Evolutionary conservation across 2,329 filamentous ascomycete genomes (phyloP).

Genomic region (Arachnomyces sp.): DNA sequence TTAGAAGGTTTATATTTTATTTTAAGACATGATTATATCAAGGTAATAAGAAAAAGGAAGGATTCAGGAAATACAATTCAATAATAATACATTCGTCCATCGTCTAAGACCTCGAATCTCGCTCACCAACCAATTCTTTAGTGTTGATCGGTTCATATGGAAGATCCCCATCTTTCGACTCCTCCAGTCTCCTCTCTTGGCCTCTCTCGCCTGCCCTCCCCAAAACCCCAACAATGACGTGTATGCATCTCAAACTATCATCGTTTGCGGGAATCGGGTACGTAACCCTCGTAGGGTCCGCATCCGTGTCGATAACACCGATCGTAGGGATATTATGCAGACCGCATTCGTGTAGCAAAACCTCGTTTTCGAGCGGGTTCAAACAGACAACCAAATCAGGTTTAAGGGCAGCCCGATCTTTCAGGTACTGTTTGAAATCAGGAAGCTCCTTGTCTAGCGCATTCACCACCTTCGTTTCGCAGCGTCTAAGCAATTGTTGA

Average conservation of each 20-base stretch:
- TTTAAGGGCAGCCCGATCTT: slow-evolving; percentile 58
- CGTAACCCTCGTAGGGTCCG: slow-evolving; percentile 86
- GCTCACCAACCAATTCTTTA: too few relatives aligned
- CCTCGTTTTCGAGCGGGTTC: slow-evolving; percentile 88
- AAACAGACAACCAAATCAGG: slow-evolving; percentile 89
- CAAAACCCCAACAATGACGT: slow-evolving; percentile 76
- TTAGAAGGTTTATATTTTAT: too few relatives aligned
- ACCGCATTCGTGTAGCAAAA: slow-evolving; percentile 84
- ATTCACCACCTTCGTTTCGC: slow-evolving; percentile 67
- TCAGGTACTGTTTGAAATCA: slow-evolving; percentile 60
- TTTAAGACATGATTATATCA: too few relatives aligned
- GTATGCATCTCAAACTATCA: slow-evolving; percentile 78
- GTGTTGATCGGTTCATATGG: slow-evolving; percentile 41
- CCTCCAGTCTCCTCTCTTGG: slow-evolving; percentile 57
- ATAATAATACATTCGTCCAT: too few relatives aligned
- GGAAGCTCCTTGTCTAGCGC: slow-evolving; percentile 57
- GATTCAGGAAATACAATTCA: too few relatives aligned
- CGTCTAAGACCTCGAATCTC: too few relatives aligned
- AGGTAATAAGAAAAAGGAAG: too few relatives aligned
- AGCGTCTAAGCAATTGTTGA: slow-evolving; percentile 71
- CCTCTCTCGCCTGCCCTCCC: slow-evolving; percentile 77
- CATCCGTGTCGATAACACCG: slow-evolving; percentile 88
- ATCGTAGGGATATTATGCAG: slow-evolving; percentile 86
- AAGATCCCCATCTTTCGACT: slow-evolving; percentile 55
- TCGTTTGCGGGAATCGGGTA: slow-evolving; percentile 97